Evolutionary conservation across 2,329 filamentous ascomycete genomes (phyloP).

Genomic region (Ophiostoma quercus): DNA sequence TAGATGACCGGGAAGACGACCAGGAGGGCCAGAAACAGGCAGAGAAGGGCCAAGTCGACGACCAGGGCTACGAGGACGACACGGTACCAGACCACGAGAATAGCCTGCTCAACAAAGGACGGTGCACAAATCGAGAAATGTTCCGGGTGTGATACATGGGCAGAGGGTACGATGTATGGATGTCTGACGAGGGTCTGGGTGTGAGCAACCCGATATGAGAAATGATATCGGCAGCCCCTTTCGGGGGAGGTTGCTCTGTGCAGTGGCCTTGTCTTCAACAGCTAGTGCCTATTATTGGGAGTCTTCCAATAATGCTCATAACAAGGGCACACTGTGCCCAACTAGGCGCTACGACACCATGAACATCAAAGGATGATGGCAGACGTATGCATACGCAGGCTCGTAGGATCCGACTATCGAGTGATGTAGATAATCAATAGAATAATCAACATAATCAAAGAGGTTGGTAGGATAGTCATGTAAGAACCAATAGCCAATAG

Average conservation of each 20-base stretch:
- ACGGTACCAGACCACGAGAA: neutral
- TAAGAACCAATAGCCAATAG: neutral
- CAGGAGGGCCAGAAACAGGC: neutral
- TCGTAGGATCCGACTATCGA: neutral
- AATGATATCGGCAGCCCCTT: neutral
- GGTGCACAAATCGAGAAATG: constrained; percentile 5
- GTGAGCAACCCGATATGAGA: neutral
- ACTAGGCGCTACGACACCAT: neutral
- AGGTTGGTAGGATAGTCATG: too few relatives aligned
- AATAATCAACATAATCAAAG: neutral
- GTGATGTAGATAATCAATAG: neutral
- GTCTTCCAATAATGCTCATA: neutral
- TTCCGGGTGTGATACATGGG: neutral
- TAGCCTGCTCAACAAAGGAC: neutral
- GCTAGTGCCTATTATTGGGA: neutral
- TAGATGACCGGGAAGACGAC: neutral
- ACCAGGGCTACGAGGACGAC: neutral
- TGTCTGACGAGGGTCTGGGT: neutral
- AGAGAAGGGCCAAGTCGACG: neutral
- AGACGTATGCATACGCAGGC: too few relatives aligned
- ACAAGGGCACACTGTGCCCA: neutral
- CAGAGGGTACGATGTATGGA: neutral
- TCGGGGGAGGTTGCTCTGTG: neutral
- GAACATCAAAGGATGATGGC: neutral
- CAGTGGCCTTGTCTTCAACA: neutral